phyloP scores from a whole-genome alignment of 148 eudicot species.

The Rhododendron ovatum region DNA sequence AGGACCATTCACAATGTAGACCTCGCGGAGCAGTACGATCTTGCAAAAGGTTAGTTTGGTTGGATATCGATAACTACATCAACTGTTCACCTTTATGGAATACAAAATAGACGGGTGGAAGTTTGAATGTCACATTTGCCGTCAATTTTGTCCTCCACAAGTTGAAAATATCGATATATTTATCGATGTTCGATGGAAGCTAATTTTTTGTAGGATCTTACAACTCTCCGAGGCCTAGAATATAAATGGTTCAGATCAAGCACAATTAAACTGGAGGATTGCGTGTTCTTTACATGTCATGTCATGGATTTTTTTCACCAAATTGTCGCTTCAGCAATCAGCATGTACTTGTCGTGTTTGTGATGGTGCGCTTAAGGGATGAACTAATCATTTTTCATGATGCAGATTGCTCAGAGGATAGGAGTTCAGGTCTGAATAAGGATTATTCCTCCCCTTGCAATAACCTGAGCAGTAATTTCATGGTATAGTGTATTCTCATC shows the following conservation, averaged over 20 bases:
- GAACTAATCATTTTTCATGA: background rate
- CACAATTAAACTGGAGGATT: background rate
- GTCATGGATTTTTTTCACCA: background rate
- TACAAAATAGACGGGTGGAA: background rate
- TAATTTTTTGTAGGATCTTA: background rate
- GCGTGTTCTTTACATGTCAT: background rate
- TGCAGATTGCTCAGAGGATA: constrained; percentile 82
- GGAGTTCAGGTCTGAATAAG: constrained; percentile 55
- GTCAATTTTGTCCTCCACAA: background rate
- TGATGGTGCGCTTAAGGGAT: background rate
- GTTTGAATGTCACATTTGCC: background rate
- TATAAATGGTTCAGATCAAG: background rate
- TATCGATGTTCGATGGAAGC: background rate
- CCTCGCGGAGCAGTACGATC: background rate
- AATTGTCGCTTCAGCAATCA: background rate
- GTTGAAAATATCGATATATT: too few relatives aligned
- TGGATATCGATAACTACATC: background rate
- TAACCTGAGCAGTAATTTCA: background rate
- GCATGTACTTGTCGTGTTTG: background rate
- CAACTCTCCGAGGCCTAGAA: background rate
- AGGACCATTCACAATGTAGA: background rate
- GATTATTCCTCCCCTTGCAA: background rate
- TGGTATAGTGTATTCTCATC: constrained; percentile 1
- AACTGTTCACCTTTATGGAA: too few relatives aligned
- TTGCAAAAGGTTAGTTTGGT: background rate